A percentile compares a stretch with the other conserved stretches of the same genome.
Evolutionary conservation across 176 grass and related monocot species (phyloP).

Genomic region (Carex cristatella): DNA sequence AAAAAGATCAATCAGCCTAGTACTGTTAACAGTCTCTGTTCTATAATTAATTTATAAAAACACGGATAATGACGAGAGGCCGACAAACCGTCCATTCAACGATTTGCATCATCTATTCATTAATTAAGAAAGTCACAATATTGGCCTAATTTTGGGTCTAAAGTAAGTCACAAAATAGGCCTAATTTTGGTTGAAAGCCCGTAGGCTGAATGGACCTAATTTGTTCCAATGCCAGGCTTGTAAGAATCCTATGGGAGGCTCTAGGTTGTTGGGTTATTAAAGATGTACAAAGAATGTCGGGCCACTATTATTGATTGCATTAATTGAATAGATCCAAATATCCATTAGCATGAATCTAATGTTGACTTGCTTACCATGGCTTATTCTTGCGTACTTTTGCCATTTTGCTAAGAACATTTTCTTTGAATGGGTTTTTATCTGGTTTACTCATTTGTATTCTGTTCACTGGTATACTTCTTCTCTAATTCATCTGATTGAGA

Average conservation of each 20-base stretch:
- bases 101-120: no score
- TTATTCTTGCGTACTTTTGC: background rate
- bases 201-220: no score
- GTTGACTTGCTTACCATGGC: background rate
- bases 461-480: background rate
- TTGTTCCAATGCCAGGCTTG: no score
- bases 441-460: no score
- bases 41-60: background rate
- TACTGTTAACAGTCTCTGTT: background rate
- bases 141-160: background rate
- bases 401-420: background rate
- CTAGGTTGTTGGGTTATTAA: no score
- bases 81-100: background rate
- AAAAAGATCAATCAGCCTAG: background rate
- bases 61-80: background rate
- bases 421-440: no score
- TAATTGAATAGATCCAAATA: background rate
- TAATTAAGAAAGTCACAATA: background rate
- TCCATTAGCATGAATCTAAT: background rate
- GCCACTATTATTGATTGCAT: no score
- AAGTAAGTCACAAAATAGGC: background rate
- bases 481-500: no score
- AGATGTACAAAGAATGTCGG: no score
- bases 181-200: no score
- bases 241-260: background rate